Base-by-base conservation (phyloP, 345 rosid genomes). In the Triadica sebifera region DNA sequence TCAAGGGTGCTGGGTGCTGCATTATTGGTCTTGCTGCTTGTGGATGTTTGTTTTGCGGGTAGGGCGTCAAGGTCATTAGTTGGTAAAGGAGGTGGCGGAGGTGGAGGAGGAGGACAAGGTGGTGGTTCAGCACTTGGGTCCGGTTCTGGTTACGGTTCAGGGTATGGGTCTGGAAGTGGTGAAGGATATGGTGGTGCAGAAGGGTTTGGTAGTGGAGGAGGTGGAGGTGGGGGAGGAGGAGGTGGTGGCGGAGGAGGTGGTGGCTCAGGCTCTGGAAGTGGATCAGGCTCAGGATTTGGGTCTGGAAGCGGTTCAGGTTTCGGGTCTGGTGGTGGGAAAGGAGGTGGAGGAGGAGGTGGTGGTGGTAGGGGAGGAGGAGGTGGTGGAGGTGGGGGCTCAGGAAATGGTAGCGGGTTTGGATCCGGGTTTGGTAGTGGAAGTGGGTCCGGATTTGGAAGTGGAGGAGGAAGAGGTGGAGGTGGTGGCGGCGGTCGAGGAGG, bases 21-120 rank as follows among this genome's bases (percentile, higher is more conserved):
- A 71, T 81, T 85, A 68, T 73, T 86, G 79, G 68, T 78, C 66
- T 64, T 87, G 75, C 75, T 87, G 37, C 50, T 86, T 60, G 78
- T 85, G 56, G 83, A 87, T 74, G 64, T 87, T 4, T 64, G 80
- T 70, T 79, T 84, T 53, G 91, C 86, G n/a, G 85, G 81, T 49
- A 87, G 89, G 81, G 57, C 68, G 7, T 57, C 74, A 13, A 81
- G 65, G 70, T 70, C 52, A 6, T 9, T 53, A 2, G 70, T 52
- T n/a, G 45, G 53, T 34, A 59, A 24, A 17, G 80, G 72, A 4
- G 79, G 75, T 4, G 85, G 83, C 0, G 81, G 88, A 0, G 89
- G 86, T 0, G 87, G 86, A 0, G 83, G 84, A 12, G 85, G 85
- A 19, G 83, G 73, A 4, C 86, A 83, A 8, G 81, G 85, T 7